Evolutionary conservation across 164 flowering plant species (phyloP).

Genomic region (Vitis riparia): DNA sequence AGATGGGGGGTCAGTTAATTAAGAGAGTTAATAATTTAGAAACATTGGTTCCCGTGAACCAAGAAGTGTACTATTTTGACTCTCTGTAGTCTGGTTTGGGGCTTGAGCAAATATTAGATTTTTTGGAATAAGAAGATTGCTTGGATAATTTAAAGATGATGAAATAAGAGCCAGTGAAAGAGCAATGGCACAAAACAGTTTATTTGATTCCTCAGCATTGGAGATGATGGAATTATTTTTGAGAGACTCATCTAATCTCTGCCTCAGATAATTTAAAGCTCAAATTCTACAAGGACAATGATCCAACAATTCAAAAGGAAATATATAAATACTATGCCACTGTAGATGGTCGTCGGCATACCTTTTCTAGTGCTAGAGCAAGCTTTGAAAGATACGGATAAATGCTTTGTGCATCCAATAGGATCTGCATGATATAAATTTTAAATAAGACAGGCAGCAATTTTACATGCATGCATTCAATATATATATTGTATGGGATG

Average conservation of each 20-base stretch:
- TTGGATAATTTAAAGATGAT: too few relatives aligned
- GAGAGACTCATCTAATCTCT: neutral
- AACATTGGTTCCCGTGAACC: too few relatives aligned
- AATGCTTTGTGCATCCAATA: conserved; percentile 57
- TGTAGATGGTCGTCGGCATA: conserved; percentile 13
- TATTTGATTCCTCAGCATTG: neutral
- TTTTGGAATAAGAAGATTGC: neutral
- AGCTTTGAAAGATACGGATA: conserved; percentile 87
- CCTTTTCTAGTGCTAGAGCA: conserved; percentile 93
- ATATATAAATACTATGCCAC: neutral
- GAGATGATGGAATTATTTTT: neutral
- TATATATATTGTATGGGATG: too few relatives aligned
- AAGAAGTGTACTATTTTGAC: too few relatives aligned
- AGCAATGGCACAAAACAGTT: neutral
- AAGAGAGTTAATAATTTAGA: too few relatives aligned
- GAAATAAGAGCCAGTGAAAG: neutral
- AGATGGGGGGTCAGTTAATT: too few relatives aligned
- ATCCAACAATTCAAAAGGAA: neutral
- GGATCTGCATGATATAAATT: conserved; percentile 49
- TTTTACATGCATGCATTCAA: neutral
- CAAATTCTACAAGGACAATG: neutral
- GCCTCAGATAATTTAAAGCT: neutral
- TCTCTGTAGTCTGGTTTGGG: neutral
- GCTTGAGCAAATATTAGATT: neutral
- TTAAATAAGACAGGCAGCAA: conserved; percentile 11